A percentile compares a stretch with the other conserved stretches of the same genome.
Evolutionary conservation across 2,329 filamentous ascomycete species (phyloP).

Genomic region (Fusarium nygamai): DNA sequence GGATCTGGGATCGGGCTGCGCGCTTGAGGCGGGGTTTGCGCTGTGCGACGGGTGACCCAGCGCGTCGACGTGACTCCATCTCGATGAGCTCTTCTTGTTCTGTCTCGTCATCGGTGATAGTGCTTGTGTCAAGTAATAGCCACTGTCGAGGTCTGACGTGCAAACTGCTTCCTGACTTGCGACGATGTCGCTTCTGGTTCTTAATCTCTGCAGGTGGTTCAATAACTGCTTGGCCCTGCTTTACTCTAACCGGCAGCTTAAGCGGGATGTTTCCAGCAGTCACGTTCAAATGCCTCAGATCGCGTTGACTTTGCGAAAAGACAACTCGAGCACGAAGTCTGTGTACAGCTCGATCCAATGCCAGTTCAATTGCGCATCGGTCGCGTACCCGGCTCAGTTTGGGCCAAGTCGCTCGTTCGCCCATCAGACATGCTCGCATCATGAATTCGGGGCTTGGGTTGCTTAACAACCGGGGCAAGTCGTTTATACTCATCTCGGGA

Average conservation of each 20-base stretch:
- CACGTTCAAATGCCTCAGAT: slow-evolving; percentile 60
- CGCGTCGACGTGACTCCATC: slow-evolving; percentile 49
- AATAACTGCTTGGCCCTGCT: slow-evolving; percentile 26
- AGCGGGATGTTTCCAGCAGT: slow-evolving; percentile 43
- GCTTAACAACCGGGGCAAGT: slow-evolving; percentile 79
- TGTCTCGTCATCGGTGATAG: slow-evolving; percentile 56
- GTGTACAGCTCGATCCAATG: slow-evolving; percentile 80
- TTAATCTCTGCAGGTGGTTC: slow-evolving; percentile 40
- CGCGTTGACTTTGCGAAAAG: slow-evolving; percentile 72
- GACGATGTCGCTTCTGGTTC: slow-evolving; percentile 53
- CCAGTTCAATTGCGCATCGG: slow-evolving; percentile 87
- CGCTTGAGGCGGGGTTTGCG: slow-evolving; percentile 56
- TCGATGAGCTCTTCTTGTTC: slow-evolving; percentile 57
- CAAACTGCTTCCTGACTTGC: slow-evolving; percentile 62
- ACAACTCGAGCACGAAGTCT: slow-evolving; percentile 73
- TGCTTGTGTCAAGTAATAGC: slow-evolving; percentile 49
- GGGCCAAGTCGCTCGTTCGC: slow-evolving; percentile 91
- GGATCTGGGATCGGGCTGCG: slow-evolving; percentile 52
- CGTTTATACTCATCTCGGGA: slow-evolving; percentile 77
- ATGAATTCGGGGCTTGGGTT: slow-evolving; percentile 92
- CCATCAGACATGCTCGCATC: slow-evolving; percentile 77
- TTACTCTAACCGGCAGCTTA: slow-evolving; percentile 30
- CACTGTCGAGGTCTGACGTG: slow-evolving; percentile 51
- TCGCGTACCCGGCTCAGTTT: slow-evolving; percentile 87
- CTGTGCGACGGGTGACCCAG: slow-evolving; percentile 40